A percentile compares a stretch with the other conserved stretches of the same genome.
phyloP scores from a whole-genome alignment of 257 asterid species.

The Orobanche coerulescens region DNA sequence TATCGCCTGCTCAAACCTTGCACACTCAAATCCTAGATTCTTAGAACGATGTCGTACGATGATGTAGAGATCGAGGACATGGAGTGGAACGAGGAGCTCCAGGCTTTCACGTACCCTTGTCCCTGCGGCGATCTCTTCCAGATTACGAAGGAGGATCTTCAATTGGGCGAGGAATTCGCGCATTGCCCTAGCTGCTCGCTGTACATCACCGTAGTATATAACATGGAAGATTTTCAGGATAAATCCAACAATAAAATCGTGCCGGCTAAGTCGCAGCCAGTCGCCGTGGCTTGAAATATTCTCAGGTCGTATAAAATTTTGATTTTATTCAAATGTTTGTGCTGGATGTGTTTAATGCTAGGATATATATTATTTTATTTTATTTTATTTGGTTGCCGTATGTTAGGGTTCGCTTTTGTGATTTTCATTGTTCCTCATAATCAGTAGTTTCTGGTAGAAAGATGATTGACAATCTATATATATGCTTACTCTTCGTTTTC shows the following conservation, averaged over 20 bases:
- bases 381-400: conserved; percentile 4
- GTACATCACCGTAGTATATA: conserved; percentile 73
- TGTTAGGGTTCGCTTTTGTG: conserved; percentile 15
- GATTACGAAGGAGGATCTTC: conserved; percentile 73
- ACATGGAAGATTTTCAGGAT: conserved; percentile 68
- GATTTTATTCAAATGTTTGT: neutral
- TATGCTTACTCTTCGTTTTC: neutral
- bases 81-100: conserved; percentile 88
- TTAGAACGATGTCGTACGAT: conserved; percentile 75
- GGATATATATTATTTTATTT: no score
- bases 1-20: neutral
- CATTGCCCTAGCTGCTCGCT: conserved; percentile 93
- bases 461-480: neutral
- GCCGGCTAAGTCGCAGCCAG: conserved; percentile 50
- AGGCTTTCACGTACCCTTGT: conserved; percentile 82
- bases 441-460: neutral
- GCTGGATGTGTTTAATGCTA: neutral
- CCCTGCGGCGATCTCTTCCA: conserved; percentile 95
- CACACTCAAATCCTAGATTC: conserved; percentile 22
- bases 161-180: conserved; percentile 84
- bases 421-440: neutral
- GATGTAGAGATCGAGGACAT: conserved; percentile 96
- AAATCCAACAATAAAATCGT: conserved; percentile 35
- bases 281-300: conserved; percentile 59
- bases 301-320: conserved; percentile 9